Evolutionary conservation across 164 flowering plant genomes (phyloP).

Genomic region (Stephania yunnanensis): DNA sequence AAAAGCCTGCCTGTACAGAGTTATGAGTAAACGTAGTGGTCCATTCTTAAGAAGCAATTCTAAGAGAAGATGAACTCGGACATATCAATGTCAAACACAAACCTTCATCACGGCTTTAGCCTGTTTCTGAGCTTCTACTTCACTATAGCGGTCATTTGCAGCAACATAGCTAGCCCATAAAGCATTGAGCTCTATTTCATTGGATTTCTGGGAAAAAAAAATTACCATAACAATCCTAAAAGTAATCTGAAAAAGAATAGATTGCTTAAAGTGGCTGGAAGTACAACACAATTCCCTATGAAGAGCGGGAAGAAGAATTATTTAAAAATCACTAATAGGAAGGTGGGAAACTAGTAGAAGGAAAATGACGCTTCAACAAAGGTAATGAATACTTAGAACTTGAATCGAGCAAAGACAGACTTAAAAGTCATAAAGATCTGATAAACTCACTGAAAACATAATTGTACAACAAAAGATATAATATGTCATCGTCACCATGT

Average conservation of each 20-base stretch:
- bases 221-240: background rate
- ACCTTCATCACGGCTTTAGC: conserved; percentile 76
- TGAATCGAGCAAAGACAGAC: too few species aligned
- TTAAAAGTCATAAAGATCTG: too few species aligned
- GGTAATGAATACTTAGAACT: too few species aligned
- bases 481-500: background rate
- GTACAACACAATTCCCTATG: background rate
- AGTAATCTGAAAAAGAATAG: background rate
- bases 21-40: conserved; percentile 4
- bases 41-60: background rate
- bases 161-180: conserved; percentile 54
- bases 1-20: conserved; percentile 42
- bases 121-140: conserved; percentile 57
- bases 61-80: background rate
- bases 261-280: background rate
- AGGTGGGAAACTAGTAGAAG: background rate
- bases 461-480: background rate
- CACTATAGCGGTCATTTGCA: conserved; percentile 57
- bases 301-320: background rate
- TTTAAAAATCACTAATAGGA: background rate
- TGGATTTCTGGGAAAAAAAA: conserved; percentile 48
- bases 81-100: conserved; percentile 4
- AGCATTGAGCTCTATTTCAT: conserved; percentile 48
- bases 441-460: background rate
- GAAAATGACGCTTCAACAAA: too few species aligned